Conservation (phyloP, 2,329 filamentous ascomycete genomes). For the Cordyceps pruinosa region DNA sequence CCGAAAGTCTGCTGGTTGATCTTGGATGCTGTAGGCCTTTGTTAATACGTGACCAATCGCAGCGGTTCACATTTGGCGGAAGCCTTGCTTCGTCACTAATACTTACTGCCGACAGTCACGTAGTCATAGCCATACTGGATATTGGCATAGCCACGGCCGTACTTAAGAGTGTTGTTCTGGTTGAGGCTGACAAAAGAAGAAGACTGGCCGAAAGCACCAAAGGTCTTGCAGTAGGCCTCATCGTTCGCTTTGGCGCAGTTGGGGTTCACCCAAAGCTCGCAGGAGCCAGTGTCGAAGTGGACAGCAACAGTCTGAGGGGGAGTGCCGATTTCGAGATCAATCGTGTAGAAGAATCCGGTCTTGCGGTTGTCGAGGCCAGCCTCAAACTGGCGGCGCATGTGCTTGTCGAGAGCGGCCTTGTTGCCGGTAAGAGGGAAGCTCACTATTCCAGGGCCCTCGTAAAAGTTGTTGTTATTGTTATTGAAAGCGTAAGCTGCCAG, state of each 20-base stretch:
- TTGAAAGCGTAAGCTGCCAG: conserved; percentile 20
- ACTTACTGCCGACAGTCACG: conserved; percentile 28
- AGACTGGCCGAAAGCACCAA: conserved; percentile 26
- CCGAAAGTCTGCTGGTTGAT: conserved; percentile 31
- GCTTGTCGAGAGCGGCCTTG: conserved; percentile 22
- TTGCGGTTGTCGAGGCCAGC: conserved; percentile 20
- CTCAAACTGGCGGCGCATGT: conserved; percentile 24
- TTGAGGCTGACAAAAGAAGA: conserved; percentile 24
- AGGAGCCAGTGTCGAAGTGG: conserved; percentile 35
- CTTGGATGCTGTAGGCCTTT: conserved; percentile 18
- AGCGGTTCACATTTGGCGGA: too few relatives aligned
- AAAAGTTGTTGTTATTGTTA: conserved; percentile 15
- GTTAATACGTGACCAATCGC: neutral
- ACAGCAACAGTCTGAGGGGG: conserved; percentile 32
- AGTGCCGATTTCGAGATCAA: conserved; percentile 31
- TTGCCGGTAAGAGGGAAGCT: conserved; percentile 24
- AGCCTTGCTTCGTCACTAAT: neutral
- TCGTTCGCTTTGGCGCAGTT: conserved; percentile 28
- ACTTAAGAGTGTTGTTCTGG: conserved; percentile 21
- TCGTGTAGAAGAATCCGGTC: conserved; percentile 31
- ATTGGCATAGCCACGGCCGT: conserved; percentile 26
- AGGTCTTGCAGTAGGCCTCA: conserved; percentile 21
- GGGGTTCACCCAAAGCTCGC: conserved; percentile 38
- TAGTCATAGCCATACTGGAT: conserved; percentile 29
- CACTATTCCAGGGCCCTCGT: conserved; percentile 19